phyloP scores from a whole-genome alignment of 1,284 basidiomycete genomes.

The Dichomitus squalens region DNA sequence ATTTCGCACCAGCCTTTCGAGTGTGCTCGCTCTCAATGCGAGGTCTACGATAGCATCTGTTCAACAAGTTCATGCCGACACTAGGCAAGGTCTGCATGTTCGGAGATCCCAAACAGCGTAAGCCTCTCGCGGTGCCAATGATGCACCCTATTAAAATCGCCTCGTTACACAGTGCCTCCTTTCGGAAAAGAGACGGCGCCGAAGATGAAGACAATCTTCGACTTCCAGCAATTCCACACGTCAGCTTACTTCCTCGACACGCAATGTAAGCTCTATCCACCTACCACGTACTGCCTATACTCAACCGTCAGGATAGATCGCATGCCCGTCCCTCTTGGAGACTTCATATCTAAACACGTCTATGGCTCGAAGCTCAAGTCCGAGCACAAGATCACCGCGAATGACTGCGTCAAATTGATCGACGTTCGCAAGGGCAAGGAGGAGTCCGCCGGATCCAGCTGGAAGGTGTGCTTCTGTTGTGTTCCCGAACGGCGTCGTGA shows the following conservation, averaged over 20 bases:
- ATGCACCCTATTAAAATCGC: background rate
- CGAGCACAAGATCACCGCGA: conserved; percentile 32
- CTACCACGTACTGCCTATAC: background rate
- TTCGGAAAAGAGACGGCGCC: conserved; percentile 43
- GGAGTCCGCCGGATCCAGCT: conserved; percentile 40
- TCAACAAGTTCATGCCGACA: conserved; percentile 30
- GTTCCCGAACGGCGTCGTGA: background rate
- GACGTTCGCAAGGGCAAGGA: conserved; percentile 45
- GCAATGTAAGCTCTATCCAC: conserved; percentile 38
- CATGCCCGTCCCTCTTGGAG: conserved; percentile 49
- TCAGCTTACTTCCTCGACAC: conserved; percentile 43
- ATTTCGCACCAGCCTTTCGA: too few relatives aligned
- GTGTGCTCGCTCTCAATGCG: conserved; percentile 29
- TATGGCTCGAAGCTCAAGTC: conserved; percentile 43
- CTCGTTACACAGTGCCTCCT: conserved; percentile 45
- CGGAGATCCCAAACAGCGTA: conserved; percentile 52
- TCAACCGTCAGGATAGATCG: conserved; percentile 39
- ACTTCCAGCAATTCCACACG: conserved; percentile 40
- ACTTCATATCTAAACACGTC: conserved; percentile 48
- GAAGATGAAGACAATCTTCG: conserved; percentile 46
- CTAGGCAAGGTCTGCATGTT: conserved; percentile 44
- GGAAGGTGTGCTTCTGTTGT: conserved; percentile 36
- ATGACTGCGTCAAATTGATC: conserved; percentile 39
- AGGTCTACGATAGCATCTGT: conserved; percentile 38
- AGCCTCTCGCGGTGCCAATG: conserved; percentile 12